Base-by-base conservation (phyloP, 2,329 filamentous ascomycete species). In the Hymenoscyphus scutula region DNA sequence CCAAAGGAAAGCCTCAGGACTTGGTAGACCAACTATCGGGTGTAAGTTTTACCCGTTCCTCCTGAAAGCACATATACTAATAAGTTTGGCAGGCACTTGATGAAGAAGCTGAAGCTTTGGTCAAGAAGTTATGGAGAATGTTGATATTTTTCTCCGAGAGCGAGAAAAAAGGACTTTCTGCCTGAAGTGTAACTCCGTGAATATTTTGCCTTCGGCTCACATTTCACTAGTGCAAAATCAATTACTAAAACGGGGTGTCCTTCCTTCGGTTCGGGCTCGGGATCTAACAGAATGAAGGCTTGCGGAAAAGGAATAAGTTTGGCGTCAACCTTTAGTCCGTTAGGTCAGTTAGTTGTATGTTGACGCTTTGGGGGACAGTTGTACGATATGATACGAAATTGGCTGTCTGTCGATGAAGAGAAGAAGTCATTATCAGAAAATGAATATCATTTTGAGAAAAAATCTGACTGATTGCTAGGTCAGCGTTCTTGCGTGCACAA, bases 81-180 rank as follows among this genome's bases (percentile, higher is more conserved):
- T 55, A 65, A 27, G 64, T 64, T 66, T 32, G 64, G 64, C 66
- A 94, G 87, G 91, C 92, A 53, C 81, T 99, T 66, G 95, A 97
- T 73, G 95, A 99, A 73, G 95, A 98, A 74, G 92, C 93, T 11
- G 93, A 97, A 76, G 89, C 91, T 29, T 79, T 99, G 68, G 93
- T 98, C 57, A 96, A 92, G 84, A 98, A 97, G 79, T 84, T 99
- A 38, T 99, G 95, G 95, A 87, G 94, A 58, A 96, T 98, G 92
- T 88, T 97, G 62, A 96, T 98, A 72, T 98, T 97, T 85, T 97
- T 94, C 72, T 95, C 91, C 5, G 94, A 98, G 77, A 91, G 89
- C 72, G 94, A 97, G 82, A 96, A 95, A 80, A 82, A 92, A 66
- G 93, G 93, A 1, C 80, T 97, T 64, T 89, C 89, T 23, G 85